Base-by-base conservation (phyloP, 352 stramenopile genomes). In the Globisporangium nunn region DNA sequence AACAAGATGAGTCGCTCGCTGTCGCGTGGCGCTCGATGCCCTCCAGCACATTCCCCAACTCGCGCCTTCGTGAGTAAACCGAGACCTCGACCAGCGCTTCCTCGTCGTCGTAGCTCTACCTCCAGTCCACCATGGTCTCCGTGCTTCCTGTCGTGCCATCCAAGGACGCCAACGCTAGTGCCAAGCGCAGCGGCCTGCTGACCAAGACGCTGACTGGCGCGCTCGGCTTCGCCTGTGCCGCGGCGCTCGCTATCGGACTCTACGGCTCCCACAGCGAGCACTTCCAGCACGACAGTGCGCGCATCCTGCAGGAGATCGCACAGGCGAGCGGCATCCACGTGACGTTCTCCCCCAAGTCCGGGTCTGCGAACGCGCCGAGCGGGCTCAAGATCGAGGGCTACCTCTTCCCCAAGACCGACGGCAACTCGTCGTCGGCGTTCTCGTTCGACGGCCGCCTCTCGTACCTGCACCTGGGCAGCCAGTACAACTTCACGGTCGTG, bases 401-500 rank as follows among this genome's bases (percentile, higher is more conserved):
- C 30, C 56, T 71, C 8, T 62, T 71, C 41, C 59, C 64, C 29
- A 59, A 57, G 51, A 56, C 40, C 49, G 43, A 57, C 28, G 54
- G 15, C 3, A 43, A 37, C 15, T 18, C 31, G 7, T 41, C 37
- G 28, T 41, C 37, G 28, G 23, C 6, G 14, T 52, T 71, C 39
- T 41, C 50, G 28, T 71, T 74, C 51, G 67, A 74, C 39, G 67
- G 63, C 15, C 63, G 61, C 18, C 29, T 74, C 23, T 60, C 57
- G 37, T 74, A 74, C 56, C 23, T 62, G 37, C 55, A 68, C 59
- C 37, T 60, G 10, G 56, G 58, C 31, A 61, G 46, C 18, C 52
- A 63, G 40, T 74, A 64, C 49, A 74, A 74, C 55, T 66, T 69
- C 56, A 71, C 67, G 18, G 33, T 74, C 18, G 31, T 74, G 40